Percentiles rank a stretch among this genome's conserved stretches.
Conservation (phyloP, 352 stramenopile genomes). For the Blastocystis hominis region DNA sequence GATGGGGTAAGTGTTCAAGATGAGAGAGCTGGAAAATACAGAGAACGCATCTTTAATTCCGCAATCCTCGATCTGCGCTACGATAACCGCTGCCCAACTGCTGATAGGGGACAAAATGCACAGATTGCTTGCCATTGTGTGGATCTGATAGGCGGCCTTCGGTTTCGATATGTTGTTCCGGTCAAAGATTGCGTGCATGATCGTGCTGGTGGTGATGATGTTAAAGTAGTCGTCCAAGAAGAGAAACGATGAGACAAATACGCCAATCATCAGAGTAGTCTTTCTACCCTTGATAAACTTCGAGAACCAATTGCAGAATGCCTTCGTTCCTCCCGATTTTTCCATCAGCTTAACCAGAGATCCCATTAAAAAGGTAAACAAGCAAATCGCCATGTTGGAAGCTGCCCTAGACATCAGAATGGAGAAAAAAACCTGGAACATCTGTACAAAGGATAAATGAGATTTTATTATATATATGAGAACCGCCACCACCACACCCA, state of each 20-base stretch:
- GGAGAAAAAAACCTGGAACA: neutral
- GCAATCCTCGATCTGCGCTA: constrained; percentile 2
- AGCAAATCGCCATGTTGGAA: neutral
- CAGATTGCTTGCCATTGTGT: neutral
- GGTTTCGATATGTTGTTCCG: neutral
- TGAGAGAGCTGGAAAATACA: neutral
- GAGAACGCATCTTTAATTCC: constrained; percentile 14
- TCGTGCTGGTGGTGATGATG: neutral
- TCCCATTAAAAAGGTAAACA: constrained; percentile 34
- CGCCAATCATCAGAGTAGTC: neutral
- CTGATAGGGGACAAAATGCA: constrained; percentile 18
- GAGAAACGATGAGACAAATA: neutral
- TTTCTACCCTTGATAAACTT: neutral
- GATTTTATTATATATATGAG: neutral
- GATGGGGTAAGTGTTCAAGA: neutral
- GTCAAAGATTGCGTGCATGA: neutral
- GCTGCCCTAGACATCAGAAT: neutral
- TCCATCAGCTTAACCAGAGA: neutral
- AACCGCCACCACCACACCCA: neutral
- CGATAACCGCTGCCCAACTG: constrained; percentile 21
- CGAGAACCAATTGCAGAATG: neutral
- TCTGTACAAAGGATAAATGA: neutral
- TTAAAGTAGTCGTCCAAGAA: constrained; percentile 47
- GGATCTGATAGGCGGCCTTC: constrained; percentile 14
- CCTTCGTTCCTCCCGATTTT: neutral